Base-by-base conservation (phyloP, 768 basidiomycete species). In the Lactifluus pinguis region DNA sequence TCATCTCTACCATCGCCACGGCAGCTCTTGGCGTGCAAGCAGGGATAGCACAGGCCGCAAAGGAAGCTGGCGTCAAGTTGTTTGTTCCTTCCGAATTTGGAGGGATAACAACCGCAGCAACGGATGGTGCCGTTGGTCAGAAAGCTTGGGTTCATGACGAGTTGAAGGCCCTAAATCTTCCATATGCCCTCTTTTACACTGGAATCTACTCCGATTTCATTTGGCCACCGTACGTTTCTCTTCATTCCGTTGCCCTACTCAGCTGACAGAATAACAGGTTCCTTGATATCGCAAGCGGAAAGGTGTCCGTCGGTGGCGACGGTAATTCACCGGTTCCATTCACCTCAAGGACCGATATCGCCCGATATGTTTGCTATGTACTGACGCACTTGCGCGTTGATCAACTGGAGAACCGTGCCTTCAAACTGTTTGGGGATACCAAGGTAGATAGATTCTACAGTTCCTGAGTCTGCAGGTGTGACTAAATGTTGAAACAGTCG, bases 41-140 rank as follows among this genome's bases (percentile, higher is more conserved):
- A 6, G 34, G 34, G 1, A 60, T 71, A 10, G 66, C 67, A 2
- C 48, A 62, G 0, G 70, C 68, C 0, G 64, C 66, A 1, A 71
- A 69, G 61, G 55, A 55, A 38, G 71, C 64, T 0, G 68, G 71
- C 15, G 72, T 72, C 21, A 62, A 68, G 54, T 62, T 73, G 10
- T 73, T 73, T 55, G 60, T 71, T 7, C 72, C 72, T 9, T 66
- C 67, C 45, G 72, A 73, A 60, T 73, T 71, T 38, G 71, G 71
- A 9, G 62, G 50, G 17, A 30, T 58, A 2, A 61, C 67, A 8
- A 59, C 59, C 7, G 64, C 60, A 1, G 42, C 54, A 8, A 39
- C 39, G 2, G 4, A 25, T 2, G 25, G 25, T 25, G 2, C 48
- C 38, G 55, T 60, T 7, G 57, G 56, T 1, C 17, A 13, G 25